phyloP scores from a whole-genome alignment of 2,329 filamentous ascomycete genomes.

The Scedosporium apiospermum region DNA sequence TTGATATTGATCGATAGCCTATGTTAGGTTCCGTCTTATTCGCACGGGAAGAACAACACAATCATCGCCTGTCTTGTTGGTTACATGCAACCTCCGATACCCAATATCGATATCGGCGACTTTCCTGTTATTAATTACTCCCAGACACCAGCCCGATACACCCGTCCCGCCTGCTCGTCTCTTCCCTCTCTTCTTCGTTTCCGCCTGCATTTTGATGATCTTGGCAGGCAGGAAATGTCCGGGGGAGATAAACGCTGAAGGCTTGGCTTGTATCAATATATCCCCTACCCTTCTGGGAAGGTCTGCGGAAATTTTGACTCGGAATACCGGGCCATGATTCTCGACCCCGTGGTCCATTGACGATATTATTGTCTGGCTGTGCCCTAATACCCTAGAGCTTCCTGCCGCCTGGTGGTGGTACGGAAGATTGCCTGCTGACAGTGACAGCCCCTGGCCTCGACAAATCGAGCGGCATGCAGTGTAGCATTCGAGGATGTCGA shows the following conservation, averaged over 20 bases:
- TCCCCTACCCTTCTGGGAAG: not conserved
- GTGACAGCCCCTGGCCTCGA: too few relatives aligned
- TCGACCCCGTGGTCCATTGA: not conserved
- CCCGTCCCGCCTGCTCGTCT: not conserved
- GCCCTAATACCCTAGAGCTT: too few relatives aligned
- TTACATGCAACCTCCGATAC: not conserved
- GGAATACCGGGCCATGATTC: not conserved
- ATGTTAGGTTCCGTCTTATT: too few relatives aligned
- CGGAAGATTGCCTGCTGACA: too few relatives aligned
- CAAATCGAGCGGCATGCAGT: too few relatives aligned
- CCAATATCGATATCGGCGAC: not conserved
- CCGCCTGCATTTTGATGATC: not conserved
- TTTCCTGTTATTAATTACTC: not conserved
- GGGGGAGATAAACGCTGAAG: not conserved
- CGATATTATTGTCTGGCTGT: too few relatives aligned
- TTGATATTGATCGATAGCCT: too few relatives aligned
- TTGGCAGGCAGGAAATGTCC: not conserved
- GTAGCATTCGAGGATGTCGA: too few relatives aligned
- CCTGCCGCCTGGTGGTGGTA: too few relatives aligned
- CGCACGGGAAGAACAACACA: not conserved
- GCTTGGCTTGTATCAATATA: not conserved
- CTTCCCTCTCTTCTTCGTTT: not conserved
- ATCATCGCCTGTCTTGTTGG: not conserved
- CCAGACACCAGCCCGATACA: not conserved
- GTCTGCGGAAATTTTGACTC: not conserved